Conservation (phyloP, 345 rosid species). For the Syzygium grande region DNA sequence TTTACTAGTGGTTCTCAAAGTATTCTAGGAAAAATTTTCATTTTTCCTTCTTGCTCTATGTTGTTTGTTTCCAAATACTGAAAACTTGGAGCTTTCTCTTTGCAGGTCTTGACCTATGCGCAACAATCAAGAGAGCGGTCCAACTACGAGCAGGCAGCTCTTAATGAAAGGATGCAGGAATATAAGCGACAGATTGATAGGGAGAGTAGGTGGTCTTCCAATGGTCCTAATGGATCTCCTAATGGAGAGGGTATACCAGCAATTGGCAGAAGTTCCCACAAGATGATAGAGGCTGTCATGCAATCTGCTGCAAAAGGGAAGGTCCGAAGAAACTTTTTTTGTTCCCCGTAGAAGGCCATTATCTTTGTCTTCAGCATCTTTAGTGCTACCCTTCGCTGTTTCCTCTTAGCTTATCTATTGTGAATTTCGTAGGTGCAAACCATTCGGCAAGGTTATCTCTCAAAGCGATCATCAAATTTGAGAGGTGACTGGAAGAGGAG, state of each 20-base stretch:
- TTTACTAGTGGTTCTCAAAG: neutral
- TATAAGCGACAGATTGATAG: constrained; percentile 94
- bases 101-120: constrained; percentile 92
- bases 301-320: constrained; percentile 98
- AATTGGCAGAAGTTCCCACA: constrained; percentile 94
- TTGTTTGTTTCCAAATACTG: neutral
- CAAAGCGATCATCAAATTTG: constrained; percentile 90
- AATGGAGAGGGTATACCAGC: constrained; percentile 96
- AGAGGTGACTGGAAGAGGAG: constrained; percentile 99
- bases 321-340: constrained; percentile 29
- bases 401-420: neutral
- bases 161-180: constrained; percentile 94
- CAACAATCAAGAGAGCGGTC: constrained; percentile 97
- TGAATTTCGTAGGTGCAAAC: constrained; percentile 72
- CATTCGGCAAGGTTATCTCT: constrained; percentile 95
- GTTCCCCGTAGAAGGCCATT: neutral
- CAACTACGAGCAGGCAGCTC: constrained; percentile 92
- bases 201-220: constrained; percentile 75
- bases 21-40: neutral
- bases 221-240: constrained; percentile 90
- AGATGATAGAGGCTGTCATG: constrained; percentile 98
- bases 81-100: neutral
- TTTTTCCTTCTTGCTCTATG: neutral
- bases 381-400: neutral
- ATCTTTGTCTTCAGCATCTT: neutral